Conservation (phyloP, 23 red algal genomes). For the Gracilariopsis chorda region DNA sequence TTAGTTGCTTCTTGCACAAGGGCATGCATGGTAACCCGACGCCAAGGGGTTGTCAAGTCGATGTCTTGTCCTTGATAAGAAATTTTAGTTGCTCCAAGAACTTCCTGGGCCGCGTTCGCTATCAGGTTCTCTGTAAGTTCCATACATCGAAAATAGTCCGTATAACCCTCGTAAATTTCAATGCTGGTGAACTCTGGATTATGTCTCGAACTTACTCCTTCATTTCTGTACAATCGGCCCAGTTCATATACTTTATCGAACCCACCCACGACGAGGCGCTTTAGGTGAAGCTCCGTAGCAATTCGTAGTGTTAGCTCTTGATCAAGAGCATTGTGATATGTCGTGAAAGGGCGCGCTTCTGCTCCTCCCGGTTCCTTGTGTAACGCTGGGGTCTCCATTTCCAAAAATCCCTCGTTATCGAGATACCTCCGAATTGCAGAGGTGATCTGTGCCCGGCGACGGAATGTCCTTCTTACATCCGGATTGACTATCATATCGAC, state of each 20-base stretch:
- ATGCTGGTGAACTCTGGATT: constrained; percentile 99
- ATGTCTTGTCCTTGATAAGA: constrained; percentile 76
- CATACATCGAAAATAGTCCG: constrained; percentile 93
- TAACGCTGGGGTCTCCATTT: constrained; percentile 93
- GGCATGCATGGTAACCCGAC: constrained; percentile 80
- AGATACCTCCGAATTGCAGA: constrained; percentile 83
- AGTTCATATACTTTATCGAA: constrained; percentile 98
- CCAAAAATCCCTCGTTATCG: constrained; percentile 82
- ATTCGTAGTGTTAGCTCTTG: constrained; percentile 83
- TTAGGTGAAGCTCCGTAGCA: constrained; percentile 95
- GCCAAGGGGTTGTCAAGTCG: constrained; percentile 72
- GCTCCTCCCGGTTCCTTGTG: constrained; percentile 90
- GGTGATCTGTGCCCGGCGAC: constrained; percentile 72
- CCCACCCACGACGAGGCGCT: constrained; percentile 90
- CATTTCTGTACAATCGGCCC: constrained; percentile 93
- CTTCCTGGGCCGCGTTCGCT: constrained; percentile 20
- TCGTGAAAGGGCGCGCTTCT: constrained; percentile 88
- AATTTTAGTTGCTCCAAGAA: constrained; percentile 55
- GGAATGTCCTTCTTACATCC: constrained; percentile 69
- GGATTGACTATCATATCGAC: constrained; percentile 91
- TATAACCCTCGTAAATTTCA: constrained; percentile 97
- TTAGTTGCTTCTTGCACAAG: constrained; percentile 69
- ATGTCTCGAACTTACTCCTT: constrained; percentile 90
- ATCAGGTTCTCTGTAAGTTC: constrained; percentile 87
- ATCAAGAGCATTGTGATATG: constrained; percentile 93